Evolutionary conservation across 2,329 filamentous ascomycete genomes (phyloP).

Genomic region (Dactylellina leptospora): DNA sequence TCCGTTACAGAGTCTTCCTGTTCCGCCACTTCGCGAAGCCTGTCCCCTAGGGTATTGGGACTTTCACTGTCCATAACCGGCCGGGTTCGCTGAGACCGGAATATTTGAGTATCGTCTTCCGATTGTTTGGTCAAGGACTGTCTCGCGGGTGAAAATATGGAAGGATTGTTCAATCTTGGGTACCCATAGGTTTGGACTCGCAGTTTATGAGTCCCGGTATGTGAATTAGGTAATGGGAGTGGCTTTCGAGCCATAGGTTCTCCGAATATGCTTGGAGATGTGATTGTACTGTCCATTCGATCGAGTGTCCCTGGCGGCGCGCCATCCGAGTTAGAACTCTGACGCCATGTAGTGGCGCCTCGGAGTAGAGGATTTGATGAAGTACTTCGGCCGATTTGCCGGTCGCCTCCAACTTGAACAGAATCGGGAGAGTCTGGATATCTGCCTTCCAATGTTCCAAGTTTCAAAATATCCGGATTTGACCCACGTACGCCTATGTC

Average conservation of each 20-base stretch:
- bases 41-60: slow-evolving; percentile 5
- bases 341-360: too few relatives aligned
- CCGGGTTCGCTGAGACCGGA: neutral
- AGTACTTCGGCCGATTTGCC: too few relatives aligned
- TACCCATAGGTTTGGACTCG: neutral
- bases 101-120: neutral
- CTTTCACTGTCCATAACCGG: neutral
- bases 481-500: neutral
- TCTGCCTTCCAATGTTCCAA: neutral
- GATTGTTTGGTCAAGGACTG: neutral
- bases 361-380: too few relatives aligned
- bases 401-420: slow-evolving; percentile 2
- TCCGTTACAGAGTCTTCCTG: slow-evolving; percentile 7
- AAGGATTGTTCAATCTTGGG: slow-evolving; percentile 5
- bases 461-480: neutral
- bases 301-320: too few relatives aligned
- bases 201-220: neutral
- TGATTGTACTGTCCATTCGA: neutral
- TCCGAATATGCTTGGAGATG: neutral
- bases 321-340: too few relatives aligned
- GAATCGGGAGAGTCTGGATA: slow-evolving; percentile 9
- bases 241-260: neutral
- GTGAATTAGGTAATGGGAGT: neutral
- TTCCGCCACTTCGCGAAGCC: slow-evolving; percentile 7
- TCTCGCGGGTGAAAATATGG: slow-evolving; percentile 1